phyloP scores from a whole-genome alignment of 2,329 filamentous ascomycete genomes.

The Parascedosporium putredinis region DNA sequence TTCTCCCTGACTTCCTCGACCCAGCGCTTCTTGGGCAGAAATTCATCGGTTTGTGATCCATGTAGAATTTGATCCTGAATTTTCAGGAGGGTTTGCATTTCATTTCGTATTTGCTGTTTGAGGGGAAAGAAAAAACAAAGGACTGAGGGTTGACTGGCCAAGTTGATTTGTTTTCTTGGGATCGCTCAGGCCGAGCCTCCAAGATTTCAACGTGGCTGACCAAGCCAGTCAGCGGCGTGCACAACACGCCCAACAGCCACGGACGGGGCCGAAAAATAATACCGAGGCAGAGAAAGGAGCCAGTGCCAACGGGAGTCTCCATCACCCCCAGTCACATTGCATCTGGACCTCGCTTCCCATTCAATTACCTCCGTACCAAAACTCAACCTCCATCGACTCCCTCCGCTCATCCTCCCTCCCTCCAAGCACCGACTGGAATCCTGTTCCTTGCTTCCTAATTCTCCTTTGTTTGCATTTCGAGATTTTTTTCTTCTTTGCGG shows the following conservation, averaged over 20 bases:
- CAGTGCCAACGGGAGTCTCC: neutral
- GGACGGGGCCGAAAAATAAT: constrained; percentile 5
- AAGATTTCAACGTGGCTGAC: neutral
- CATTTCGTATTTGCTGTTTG: too few species aligned
- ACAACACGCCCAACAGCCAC: neutral
- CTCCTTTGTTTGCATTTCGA: too few species aligned
- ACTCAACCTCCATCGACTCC: neutral
- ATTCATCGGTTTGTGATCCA: neutral
- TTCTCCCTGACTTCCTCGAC: too few species aligned
- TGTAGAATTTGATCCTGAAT: too few species aligned
- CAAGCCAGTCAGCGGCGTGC: neutral
- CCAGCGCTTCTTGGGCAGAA: neutral
- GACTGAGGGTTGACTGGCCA: too few species aligned
- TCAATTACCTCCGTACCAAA: neutral
- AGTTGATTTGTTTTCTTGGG: neutral
- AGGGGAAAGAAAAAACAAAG: too few species aligned
- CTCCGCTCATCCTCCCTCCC: neutral
- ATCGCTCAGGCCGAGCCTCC: neutral
- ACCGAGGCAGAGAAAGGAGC: constrained; percentile 7
- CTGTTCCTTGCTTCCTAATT: too few species aligned
- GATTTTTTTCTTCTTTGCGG: neutral
- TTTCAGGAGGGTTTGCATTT: too few species aligned
- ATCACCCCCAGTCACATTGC: neutral
- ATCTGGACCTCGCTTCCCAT: constrained; percentile 4
- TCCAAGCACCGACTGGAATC: too few species aligned